Percentiles rank a stretch among this genome's conserved stretches.
Conservation (phyloP, 345 rosid species). For the Brassica juncea region DNA sequence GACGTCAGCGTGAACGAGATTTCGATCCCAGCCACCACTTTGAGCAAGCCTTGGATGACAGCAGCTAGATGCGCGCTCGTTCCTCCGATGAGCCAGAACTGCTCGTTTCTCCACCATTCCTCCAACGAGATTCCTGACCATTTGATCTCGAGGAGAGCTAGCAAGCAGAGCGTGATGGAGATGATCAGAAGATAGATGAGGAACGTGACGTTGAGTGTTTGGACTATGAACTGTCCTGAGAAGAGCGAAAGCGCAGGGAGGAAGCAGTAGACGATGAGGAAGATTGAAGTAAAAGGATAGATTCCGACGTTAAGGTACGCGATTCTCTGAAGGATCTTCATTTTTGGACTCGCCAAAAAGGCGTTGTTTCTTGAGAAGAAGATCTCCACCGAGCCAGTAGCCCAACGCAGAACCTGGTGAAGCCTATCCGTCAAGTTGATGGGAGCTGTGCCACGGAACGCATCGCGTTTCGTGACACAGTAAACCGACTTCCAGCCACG, state of each 20-base stretch:
- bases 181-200: constrained; percentile 59
- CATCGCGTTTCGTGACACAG: constrained; percentile 76
- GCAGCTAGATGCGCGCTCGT: constrained; percentile 88
- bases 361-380: constrained; percentile 81
- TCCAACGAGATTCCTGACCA: constrained; percentile 81
- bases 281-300: constrained; percentile 80
- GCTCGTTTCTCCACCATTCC: constrained; percentile 91
- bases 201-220: constrained; percentile 55
- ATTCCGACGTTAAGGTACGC: constrained; percentile 77
- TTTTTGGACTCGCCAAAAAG: constrained; percentile 52
- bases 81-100: constrained; percentile 83
- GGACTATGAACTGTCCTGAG: constrained; percentile 75
- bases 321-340: constrained; percentile 71
- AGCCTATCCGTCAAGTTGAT: constrained; percentile 75
- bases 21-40: constrained; percentile 77
- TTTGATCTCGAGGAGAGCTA: constrained; percentile 69
- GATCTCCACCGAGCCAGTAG: constrained; percentile 82
- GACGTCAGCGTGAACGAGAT: constrained; percentile 74
- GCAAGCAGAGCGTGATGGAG: constrained; percentile 59
- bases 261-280: constrained; percentile 73
- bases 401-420: constrained; percentile 88
- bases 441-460: constrained; percentile 77
- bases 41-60: constrained; percentile 66
- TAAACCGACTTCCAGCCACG: constrained; percentile 86
- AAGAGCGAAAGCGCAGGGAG: constrained; percentile 70